phyloP scores from a whole-genome alignment of 129 eudicot genomes.

The Rutidosis leptorrhynchoides region DNA sequence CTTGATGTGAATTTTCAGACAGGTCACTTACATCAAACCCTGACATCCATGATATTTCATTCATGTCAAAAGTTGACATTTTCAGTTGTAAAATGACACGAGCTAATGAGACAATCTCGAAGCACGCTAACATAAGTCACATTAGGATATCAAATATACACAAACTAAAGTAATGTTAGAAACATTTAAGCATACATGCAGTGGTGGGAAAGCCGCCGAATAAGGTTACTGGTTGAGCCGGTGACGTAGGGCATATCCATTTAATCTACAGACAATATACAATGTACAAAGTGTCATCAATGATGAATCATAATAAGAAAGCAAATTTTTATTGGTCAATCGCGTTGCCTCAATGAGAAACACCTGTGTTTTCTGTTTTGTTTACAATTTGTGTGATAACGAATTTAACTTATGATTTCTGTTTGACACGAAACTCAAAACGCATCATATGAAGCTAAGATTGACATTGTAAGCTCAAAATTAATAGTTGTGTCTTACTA shows the following conservation, averaged over 20 bases:
- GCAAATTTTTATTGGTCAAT: not conserved
- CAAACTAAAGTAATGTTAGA: not conserved
- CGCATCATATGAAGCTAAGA: not conserved
- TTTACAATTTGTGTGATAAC: not conserved
- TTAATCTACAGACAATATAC: conserved; percentile 59
- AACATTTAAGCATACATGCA: conserved; percentile 63
- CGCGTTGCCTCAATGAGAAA: conserved; percentile 10
- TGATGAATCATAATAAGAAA: not conserved
- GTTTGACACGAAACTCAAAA: conserved; percentile 16
- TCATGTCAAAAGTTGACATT: conserved; percentile 1
- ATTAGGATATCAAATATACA: not conserved
- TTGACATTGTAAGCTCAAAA: not conserved
- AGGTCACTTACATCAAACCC: conserved; percentile 85
- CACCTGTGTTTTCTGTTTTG: conserved; percentile 2
- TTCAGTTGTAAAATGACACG: not conserved
- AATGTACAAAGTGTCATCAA: conserved; percentile 1
- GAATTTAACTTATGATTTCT: not conserved
- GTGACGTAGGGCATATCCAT: conserved; percentile 99
- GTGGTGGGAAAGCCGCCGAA: conserved; percentile 93
- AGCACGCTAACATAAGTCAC: not conserved
- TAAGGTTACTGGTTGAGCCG: conserved; percentile 71
- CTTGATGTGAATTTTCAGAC: conserved; percentile 72
- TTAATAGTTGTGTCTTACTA: not conserved
- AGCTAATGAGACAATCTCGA: not conserved
- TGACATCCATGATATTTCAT: conserved; percentile 27